Percentiles rank a stretch among this genome's conserved stretches.
phyloP scores from a whole-genome alignment of 164 flowering plant species.

The Cinnamomum chago region DNA sequence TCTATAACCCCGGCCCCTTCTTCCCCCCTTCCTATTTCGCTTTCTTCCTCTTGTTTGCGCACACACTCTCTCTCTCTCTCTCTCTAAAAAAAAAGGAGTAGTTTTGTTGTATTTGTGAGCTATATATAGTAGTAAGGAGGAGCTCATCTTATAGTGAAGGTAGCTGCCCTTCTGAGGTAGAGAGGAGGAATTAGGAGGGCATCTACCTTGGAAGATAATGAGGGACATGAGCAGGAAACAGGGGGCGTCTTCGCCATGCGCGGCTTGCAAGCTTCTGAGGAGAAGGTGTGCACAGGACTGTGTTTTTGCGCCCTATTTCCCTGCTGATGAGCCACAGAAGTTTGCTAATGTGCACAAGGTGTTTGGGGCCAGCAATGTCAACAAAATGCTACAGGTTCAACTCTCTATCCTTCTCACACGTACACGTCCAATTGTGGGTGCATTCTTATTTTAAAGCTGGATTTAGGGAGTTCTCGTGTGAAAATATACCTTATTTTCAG shows the following conservation, averaged over 20 bases:
- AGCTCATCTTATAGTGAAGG: no score
- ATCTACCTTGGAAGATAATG: constrained; percentile 9
- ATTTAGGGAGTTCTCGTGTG: neutral
- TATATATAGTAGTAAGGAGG: no score
- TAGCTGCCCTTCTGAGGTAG: neutral
- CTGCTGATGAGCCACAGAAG: constrained; percentile 83
- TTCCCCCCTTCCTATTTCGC: neutral
- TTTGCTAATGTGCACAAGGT: constrained; percentile 91
- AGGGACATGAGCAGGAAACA: constrained; percentile 47
- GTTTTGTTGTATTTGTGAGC: no score
- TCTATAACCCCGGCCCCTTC: neutral
- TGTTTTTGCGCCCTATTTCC: constrained; percentile 86
- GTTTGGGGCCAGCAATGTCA: constrained; percentile 92
- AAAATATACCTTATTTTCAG: neutral
- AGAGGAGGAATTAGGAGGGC: neutral
- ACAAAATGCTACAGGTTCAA: constrained; percentile 81
- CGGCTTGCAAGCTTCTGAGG: constrained; percentile 83
- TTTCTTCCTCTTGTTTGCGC: neutral
- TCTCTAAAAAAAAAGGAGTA: no score
- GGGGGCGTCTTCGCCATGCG: constrained; percentile 70
- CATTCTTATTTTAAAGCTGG: neutral
- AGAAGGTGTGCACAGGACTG: constrained; percentile 76
- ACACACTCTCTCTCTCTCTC: neutral
- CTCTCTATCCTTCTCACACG: neutral
- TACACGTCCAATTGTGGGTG: neutral